A percentile compares a stretch with the other conserved stretches of the same genome.
phyloP scores from a whole-genome alignment of 2,329 filamentous ascomycete genomes.

The Nigrospora sphaerica region DNA sequence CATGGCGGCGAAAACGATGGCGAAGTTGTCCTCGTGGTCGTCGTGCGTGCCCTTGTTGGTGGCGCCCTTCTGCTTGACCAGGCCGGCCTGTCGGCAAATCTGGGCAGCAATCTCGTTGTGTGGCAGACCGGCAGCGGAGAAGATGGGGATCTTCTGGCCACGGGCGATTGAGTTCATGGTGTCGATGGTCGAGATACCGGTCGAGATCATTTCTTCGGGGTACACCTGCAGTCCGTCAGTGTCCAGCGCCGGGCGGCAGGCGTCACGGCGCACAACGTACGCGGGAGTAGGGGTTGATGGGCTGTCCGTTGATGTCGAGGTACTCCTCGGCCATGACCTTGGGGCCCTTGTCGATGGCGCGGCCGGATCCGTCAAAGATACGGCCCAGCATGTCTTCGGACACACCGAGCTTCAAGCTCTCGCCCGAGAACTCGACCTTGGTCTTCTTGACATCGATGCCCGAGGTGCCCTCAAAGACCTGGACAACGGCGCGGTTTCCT shows the following conservation, averaged over 20 bases:
- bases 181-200: slow-evolving; percentile 97
- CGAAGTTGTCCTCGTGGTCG: slow-evolving; percentile 98
- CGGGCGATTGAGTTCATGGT: slow-evolving; percentile 98
- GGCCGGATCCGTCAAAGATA: slow-evolving; percentile 96
- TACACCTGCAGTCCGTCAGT: slow-evolving; percentile 60
- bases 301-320: slow-evolving; percentile 96
- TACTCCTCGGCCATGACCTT: slow-evolving; percentile 98
- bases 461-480: slow-evolving; percentile 95
- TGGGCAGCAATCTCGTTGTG: slow-evolving; percentile 99
- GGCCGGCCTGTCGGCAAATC: slow-evolving; percentile 93
- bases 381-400: slow-evolving; percentile 99
- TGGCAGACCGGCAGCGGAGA: slow-evolving; percentile 94
- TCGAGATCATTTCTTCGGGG: slow-evolving; percentile 99
- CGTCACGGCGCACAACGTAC: slow-evolving; percentile 42
- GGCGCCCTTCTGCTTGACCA: slow-evolving; percentile 71
- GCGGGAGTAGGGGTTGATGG: slow-evolving; percentile 96
- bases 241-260: not conserved
- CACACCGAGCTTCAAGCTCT: slow-evolving; percentile 96
- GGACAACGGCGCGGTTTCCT: slow-evolving; percentile 92
- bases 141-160: slow-evolving; percentile 99
- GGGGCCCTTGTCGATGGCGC: slow-evolving; percentile 97
- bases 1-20: slow-evolving; percentile 98
- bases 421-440: slow-evolving; percentile 92
- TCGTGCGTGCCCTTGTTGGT: slow-evolving; percentile 95
- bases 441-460: slow-evolving; percentile 99